Percentiles rank a stretch among this genome's conserved stretches.
Conservation (phyloP, 257 asterid genomes). For the Ophiorrhiza pumila region DNA sequence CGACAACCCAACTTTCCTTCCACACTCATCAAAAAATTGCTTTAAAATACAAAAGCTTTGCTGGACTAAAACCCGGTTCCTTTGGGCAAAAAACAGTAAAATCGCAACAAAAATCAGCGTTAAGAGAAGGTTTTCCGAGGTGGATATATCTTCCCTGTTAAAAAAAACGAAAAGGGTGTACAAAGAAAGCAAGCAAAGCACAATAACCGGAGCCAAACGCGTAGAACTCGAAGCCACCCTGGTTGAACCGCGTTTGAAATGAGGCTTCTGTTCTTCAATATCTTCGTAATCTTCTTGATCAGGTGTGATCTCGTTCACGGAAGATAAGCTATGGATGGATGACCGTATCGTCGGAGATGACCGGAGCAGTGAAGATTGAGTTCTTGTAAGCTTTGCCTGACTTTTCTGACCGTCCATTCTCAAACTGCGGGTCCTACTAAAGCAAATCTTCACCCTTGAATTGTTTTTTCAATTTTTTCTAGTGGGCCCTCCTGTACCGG, state of each 20-base stretch:
- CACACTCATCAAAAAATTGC: slow-evolving; percentile 37
- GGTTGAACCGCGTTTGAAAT: slow-evolving; percentile 39
- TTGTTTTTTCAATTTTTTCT: slow-evolving; percentile 2
- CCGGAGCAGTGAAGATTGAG: slow-evolving; percentile 88
- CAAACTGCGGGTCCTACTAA: slow-evolving; percentile 8
- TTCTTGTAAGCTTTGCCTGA: slow-evolving; percentile 73
- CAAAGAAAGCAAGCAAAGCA: slow-evolving; percentile 35
- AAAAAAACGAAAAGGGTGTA: slow-evolving; percentile 58
- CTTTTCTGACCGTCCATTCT: slow-evolving; percentile 77
- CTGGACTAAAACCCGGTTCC: slow-evolving; percentile 41
- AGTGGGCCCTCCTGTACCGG: slow-evolving; percentile 48
- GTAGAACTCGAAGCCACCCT: slow-evolving; percentile 13
- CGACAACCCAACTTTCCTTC: slow-evolving; percentile 39
- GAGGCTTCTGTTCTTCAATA: slow-evolving; percentile 95
- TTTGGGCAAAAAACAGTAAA: slow-evolving; percentile 43
- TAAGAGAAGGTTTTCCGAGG: slow-evolving; percentile 66
- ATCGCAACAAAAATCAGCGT: slow-evolving; percentile 58
- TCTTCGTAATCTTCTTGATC: slow-evolving; percentile 47
- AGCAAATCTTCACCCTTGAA: slow-evolving; percentile 22
- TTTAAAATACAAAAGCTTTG: slow-evolving; percentile 29
- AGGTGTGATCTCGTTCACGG: slow-evolving; percentile 56
- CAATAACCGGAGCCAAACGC: slow-evolving; percentile 40
- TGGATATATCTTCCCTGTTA: slow-evolving; percentile 40
- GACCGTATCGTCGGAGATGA: slow-evolving; percentile 80
- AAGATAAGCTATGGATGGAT: slow-evolving; percentile 76